Conservation (phyloP, 805 yeast genomes). For the Metschnikowia gruessii region DNA sequence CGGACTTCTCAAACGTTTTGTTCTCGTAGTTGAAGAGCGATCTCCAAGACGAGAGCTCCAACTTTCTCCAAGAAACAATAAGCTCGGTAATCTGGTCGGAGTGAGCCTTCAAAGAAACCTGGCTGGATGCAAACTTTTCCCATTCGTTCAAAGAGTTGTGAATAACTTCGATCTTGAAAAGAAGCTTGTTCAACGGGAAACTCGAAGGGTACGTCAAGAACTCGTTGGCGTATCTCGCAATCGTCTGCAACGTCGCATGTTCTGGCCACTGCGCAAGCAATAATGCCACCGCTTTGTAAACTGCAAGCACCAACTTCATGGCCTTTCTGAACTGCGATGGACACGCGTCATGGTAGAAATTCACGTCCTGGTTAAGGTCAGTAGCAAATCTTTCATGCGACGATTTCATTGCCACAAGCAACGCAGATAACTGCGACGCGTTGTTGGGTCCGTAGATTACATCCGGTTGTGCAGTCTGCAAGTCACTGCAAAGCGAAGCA, state of each 20-base stretch:
- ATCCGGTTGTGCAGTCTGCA: slow-evolving; percentile 8
- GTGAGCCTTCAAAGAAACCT: slow-evolving; percentile 59
- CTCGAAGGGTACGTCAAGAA: slow-evolving; percentile 57
- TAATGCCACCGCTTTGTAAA: slow-evolving; percentile 33
- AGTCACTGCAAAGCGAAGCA: slow-evolving; percentile 15
- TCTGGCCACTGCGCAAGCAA: slow-evolving; percentile 84
- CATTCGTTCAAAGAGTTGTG: slow-evolving; percentile 83
- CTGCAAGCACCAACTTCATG: slow-evolving; percentile 39
- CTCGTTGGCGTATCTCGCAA: slow-evolving; percentile 63
- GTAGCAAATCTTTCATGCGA: slow-evolving; percentile 20
- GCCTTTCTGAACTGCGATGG: slow-evolving; percentile 61
- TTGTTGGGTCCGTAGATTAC: slow-evolving; percentile 18
- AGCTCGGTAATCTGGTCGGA: slow-evolving; percentile 59
- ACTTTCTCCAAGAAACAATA: slow-evolving; percentile 86
- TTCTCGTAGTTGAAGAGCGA: slow-evolving; percentile 68
- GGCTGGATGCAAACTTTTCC: slow-evolving; percentile 86
- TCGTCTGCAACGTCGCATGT: slow-evolving; percentile 79
- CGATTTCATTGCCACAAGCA: slow-evolving; percentile 22
- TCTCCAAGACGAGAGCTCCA: slow-evolving; percentile 86
- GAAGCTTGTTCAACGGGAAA: slow-evolving; percentile 71
- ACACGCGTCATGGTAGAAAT: slow-evolving; percentile 63
- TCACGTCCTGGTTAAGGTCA: slow-evolving; percentile 25
- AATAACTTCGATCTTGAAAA: slow-evolving; percentile 83
- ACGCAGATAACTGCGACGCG: slow-evolving; percentile 23
- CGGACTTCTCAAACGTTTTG: slow-evolving; percentile 38